Evolutionary conservation across 208 protist species (phyloP).

Genomic region (Leishmania lainsoni): DNA sequence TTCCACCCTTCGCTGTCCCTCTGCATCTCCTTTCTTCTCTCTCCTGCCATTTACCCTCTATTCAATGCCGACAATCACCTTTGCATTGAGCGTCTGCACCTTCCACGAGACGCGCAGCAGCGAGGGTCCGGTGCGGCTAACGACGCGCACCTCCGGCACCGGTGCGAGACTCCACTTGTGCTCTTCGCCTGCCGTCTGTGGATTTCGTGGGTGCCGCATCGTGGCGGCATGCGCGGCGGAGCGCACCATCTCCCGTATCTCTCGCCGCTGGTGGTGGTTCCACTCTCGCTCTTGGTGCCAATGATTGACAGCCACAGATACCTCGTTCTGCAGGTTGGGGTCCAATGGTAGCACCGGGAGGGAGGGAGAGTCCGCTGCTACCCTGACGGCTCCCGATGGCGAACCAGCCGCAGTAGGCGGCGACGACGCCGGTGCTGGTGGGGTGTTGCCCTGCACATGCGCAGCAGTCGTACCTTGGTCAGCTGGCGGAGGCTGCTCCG

Average conservation of each 20-base stretch:
- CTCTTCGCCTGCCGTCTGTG: constrained; percentile 35
- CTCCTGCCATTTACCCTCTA: neutral
- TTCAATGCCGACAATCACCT: constrained; percentile 48
- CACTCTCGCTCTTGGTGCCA: constrained; percentile 31
- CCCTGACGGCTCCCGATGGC: neutral
- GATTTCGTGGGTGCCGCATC: constrained; percentile 34
- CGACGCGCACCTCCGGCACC: constrained; percentile 37
- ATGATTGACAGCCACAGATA: constrained; percentile 12
- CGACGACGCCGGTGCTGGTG: neutral
- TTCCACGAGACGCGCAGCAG: constrained; percentile 35
- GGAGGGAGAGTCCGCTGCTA: neutral
- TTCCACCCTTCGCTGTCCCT: neutral
- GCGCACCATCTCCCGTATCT: constrained; percentile 46
- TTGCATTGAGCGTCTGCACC: constrained; percentile 47
- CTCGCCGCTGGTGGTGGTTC: constrained; percentile 39
- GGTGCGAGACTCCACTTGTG: constrained; percentile 36
- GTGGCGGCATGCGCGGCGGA: constrained; percentile 39
- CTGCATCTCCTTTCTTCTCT: neutral
- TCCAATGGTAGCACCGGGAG: constrained; percentile 16
- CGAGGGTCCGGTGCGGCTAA: constrained; percentile 1
- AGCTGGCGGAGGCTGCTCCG: neutral
- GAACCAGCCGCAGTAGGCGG: neutral
- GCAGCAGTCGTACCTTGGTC: neutral
- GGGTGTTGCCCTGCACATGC: neutral
- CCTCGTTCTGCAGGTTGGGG: constrained; percentile 16